Percentiles rank a stretch among this genome's conserved stretches.
Conservation (phyloP, 352 stramenopile species). For the Globisporangium splendens region DNA sequence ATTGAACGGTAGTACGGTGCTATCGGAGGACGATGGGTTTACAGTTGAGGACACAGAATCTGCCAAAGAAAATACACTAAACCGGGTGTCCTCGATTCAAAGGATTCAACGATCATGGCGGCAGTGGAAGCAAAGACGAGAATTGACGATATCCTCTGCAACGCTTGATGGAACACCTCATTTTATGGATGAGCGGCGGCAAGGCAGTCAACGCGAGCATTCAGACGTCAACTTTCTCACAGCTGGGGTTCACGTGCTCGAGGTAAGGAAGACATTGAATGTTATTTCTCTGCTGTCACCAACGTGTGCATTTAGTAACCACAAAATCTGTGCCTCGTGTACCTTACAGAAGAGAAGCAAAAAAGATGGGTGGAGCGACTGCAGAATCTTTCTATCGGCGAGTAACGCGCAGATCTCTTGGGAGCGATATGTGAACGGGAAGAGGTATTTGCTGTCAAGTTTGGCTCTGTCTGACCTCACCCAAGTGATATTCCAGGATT, state of each 20-base stretch:
- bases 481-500: constrained; percentile 7
- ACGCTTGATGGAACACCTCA: not conserved
- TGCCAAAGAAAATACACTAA: not conserved
- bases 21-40: not conserved
- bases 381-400: constrained; percentile 5
- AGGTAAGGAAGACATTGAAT: constrained; percentile 6
- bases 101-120: constrained; percentile 20
- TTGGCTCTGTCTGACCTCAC: constrained; percentile 14
- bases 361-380: constrained; percentile 6
- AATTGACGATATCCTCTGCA: not conserved
- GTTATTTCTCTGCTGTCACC: not conserved
- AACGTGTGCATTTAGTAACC: not conserved
- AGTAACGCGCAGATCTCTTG: constrained; percentile 10
- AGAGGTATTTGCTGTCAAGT: constrained; percentile 15
- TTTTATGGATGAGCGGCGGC: not conserved
- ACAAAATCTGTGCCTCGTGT: not conserved
- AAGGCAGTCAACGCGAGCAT: not conserved
- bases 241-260: constrained; percentile 7
- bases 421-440: constrained; percentile 8
- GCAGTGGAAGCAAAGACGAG: constrained; percentile 7
- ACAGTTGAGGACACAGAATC: not conserved
- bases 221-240: constrained; percentile 1
- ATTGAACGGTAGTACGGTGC: not conserved
- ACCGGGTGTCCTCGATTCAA: constrained; percentile 1
- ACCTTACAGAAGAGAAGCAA: constrained; percentile 4